Conservation (phyloP, 169 alveolate species). For the Plasmodium blacklocki region DNA sequence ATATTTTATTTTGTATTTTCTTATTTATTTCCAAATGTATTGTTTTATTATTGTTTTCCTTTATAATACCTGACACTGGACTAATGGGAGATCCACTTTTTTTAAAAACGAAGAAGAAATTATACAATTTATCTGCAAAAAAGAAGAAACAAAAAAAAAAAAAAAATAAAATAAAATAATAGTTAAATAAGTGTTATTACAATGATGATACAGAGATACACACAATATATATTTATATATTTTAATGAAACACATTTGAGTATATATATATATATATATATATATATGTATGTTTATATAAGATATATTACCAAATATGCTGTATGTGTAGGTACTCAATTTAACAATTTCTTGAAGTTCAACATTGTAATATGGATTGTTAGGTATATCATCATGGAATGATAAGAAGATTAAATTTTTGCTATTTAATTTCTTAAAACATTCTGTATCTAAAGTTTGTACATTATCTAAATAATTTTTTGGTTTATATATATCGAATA, state of each 20-base stretch:
- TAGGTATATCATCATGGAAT: slow-evolving; percentile 24
- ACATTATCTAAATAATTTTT: slow-evolving; percentile 1
- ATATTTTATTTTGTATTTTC: not conserved
- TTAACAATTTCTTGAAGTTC: not conserved
- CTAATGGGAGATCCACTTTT: not conserved
- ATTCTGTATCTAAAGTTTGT: not conserved
- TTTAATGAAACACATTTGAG: not conserved
- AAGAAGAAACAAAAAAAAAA: not conserved
- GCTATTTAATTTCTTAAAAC: slow-evolving; percentile 10
- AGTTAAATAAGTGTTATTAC: not conserved
- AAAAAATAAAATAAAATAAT: not conserved
- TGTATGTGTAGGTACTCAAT: slow-evolving; percentile 15
- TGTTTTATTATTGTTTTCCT: too few species aligned
- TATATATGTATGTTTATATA: not conserved
- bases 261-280: slow-evolving; percentile 7
- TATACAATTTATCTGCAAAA: not conserved
- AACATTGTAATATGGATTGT: slow-evolving; percentile 20
- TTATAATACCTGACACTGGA: slow-evolving; percentile 3
- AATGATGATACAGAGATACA: not conserved
- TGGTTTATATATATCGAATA: slow-evolving; percentile 30
- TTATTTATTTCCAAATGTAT: not conserved
- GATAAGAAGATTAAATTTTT: slow-evolving; percentile 41
- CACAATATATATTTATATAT: not conserved
- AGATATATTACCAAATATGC: slow-evolving; percentile 27
- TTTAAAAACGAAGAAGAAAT: not conserved